Base-by-base conservation (phyloP, 352 stramenopile species). In the Globisporangium acanthophoron region DNA sequence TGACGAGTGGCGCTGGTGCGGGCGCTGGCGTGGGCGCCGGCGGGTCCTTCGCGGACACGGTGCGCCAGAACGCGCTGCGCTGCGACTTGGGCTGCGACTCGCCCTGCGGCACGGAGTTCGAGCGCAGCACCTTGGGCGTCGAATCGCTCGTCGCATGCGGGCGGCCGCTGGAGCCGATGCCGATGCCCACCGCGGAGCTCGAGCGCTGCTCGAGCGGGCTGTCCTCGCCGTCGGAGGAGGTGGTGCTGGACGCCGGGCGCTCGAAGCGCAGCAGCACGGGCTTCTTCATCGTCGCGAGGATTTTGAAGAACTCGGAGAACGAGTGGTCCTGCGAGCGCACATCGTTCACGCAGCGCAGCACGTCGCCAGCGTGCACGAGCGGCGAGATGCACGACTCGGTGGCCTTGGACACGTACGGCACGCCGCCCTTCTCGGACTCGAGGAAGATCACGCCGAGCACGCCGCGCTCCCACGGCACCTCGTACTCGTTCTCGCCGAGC, bases 291-390 rank as follows among this genome's bases (percentile, higher is more conserved):
- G 85, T 95, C 40, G 85, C 79, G 40, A 95, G 67, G 51, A 95
- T 92, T 72, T 92, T 92, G 70, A 95, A 91, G 70, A 95, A 95
- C 61, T 93, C 85, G 13, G 81, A 83, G 57, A 95, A 95, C 60
- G 85, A 90, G 61, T 95, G 83, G 55, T 95, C 85, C 50, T 88
- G 84, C 33, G 85, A 90, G 21, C 85, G 80, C 67, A 95, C 80
- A 5, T 86, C 76, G 59, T 95, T 95, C 18, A 95, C 85, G 65
- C 67, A 95, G 53, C 89, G 89, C 58, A 95, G 80, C 41, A 88
- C 82, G 61, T 95, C 85, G 12, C 83, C 83, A 0, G 85, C 76
- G 47, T 63, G 65, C 24, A 95, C 78, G 39, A 76, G 64, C 18
- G 80, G 69, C 44, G 85, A 92, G 51, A 90, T 92, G 54, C 81